Base-by-base conservation (phyloP, 352 stramenopile species). In the Pythium myriotylum region DNA sequence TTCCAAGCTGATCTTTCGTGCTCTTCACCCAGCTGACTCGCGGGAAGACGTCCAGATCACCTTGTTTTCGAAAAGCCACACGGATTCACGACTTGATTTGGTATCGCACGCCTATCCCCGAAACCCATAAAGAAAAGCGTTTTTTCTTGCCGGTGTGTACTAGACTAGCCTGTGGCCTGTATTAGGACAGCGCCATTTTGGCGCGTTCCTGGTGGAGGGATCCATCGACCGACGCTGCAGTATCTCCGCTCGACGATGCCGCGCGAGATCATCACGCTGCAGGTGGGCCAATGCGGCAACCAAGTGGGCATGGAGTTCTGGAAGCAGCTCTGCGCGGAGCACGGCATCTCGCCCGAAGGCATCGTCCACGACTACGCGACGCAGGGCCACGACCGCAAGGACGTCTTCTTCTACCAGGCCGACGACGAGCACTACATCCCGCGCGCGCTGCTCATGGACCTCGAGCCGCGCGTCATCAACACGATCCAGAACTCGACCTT, bases 291-390 rank as follows among this genome's bases (percentile, higher is more conserved):
- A 82, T 99, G 98, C 76, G 98, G 98, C 65, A 99, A 99, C 79
- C 97, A 99, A 84, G 98, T 99, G 59, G 98, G 97, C 16, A 97
- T 92, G 70, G 98, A 99, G 84, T 99, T 99, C 80, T 99, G 98
- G 98, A 99, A 98, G 73, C 95, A 99, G 76, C 85, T 99, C 26
- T 99, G 96, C 68, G 82, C 94, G 13, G 98, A 99, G 80, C 98
- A 99, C 77, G 98, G 98, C 42, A 99, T 99, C 71, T 92, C 84
- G 17, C 88, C 93, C 1, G 97, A 99, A 70, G 97, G 97, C 20
- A 97, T 98, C 32, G 86, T 99, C 33, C 81, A 98, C 70, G 95
- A 99, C 54, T 97, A 93, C 55, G 94, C 89, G 29, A 91, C 87
- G 41, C 75, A 92, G 23, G 92, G 90, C 45, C 88, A 98, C 68